Conservation (phyloP, 2,329 filamentous ascomycete species). For the Epichloe typhina region DNA sequence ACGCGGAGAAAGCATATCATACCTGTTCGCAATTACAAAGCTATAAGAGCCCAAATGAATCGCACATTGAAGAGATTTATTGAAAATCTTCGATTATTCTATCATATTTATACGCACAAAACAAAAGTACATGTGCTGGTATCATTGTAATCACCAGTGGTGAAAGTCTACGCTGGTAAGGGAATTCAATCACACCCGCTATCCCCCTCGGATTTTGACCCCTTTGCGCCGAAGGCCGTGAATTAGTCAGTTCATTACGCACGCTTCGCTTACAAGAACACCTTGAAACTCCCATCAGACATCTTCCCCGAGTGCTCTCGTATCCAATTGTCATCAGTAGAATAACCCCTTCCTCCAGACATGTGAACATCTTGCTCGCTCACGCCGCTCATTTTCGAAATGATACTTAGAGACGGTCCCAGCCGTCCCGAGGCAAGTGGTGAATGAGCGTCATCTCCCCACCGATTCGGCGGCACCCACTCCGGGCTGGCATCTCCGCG, state of each 20-base stretch:
- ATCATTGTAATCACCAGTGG: slow-evolving; percentile 1
- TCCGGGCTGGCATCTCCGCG: slow-evolving; percentile 3
- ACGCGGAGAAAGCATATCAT: too few relatives aligned
- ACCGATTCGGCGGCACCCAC: slow-evolving; percentile 6
- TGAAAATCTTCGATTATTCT: not conserved
- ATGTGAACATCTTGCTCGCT: slow-evolving; percentile 5
- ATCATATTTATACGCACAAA: not conserved
- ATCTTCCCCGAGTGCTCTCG: slow-evolving; percentile 10
- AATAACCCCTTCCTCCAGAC: slow-evolving; percentile 6
- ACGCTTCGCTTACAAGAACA: slow-evolving; percentile 11
- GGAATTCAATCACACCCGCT: not conserved
- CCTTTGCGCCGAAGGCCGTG: not conserved
- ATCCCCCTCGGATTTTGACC: too few relatives aligned
- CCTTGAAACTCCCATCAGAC: slow-evolving; percentile 15
- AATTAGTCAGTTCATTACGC: not conserved
- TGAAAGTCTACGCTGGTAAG: not conserved
- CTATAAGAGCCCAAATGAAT: too few relatives aligned
- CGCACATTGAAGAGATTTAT: too few relatives aligned
- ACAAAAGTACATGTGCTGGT: not conserved
- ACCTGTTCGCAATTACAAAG: too few relatives aligned
- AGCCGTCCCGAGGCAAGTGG: slow-evolving; percentile 2
- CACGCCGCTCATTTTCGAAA: slow-evolving; percentile 3
- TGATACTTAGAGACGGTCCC: slow-evolving; percentile 2
- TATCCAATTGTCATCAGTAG: slow-evolving; percentile 5
- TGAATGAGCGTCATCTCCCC: slow-evolving; percentile 5